Conservation (phyloP, 2,329 filamentous ascomycete species). For the Lizonia empirigonia region DNA sequence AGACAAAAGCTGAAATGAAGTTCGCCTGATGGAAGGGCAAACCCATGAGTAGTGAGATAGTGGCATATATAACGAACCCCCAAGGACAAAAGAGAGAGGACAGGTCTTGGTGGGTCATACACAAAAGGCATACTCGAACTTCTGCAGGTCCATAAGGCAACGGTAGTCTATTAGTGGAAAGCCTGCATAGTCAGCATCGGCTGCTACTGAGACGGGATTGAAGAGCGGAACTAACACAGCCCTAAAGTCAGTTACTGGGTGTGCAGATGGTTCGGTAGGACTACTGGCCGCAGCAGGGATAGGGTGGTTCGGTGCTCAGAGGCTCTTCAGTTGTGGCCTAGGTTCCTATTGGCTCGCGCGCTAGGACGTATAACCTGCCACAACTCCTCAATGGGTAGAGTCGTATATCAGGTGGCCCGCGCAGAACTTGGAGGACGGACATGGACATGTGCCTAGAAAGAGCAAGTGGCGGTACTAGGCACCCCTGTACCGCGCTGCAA, state of each 20-base stretch:
- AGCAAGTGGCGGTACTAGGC: conserved; percentile 1
- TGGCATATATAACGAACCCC: conserved; percentile 42
- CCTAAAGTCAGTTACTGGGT: conserved; percentile 39
- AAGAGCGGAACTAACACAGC: conserved; percentile 43
- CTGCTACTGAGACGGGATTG: conserved; percentile 36
- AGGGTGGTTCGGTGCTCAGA: conserved; percentile 36
- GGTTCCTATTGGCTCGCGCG: conserved; percentile 31
- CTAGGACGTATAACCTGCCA: conserved; percentile 26
- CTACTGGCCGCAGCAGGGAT: conserved; percentile 36
- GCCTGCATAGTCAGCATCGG: conserved; percentile 45
- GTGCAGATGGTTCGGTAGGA: conserved; percentile 35
- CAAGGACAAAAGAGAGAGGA: conserved; percentile 22
- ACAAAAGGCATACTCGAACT: conserved; percentile 35
- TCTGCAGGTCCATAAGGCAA: conserved; percentile 45
- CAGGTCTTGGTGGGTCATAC: conserved; percentile 32
- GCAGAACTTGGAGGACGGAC: conserved; percentile 16
- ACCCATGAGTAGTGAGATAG: conserved; percentile 26
- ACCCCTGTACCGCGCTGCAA: conserved; percentile 6
- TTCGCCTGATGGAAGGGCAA: conserved; percentile 19
- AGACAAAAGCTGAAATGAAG: conserved; percentile 16
- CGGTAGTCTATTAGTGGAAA: conserved; percentile 40
- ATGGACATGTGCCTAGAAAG: conserved; percentile 20
- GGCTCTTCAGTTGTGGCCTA: conserved; percentile 39
- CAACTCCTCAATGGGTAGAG: conserved; percentile 19
- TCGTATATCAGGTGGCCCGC: conserved; percentile 18